These are phyloP conservation scores for Acorus gramineus DNA, from an alignment of 106 monocot genomes.

Conservation along the genomic window DNA sequence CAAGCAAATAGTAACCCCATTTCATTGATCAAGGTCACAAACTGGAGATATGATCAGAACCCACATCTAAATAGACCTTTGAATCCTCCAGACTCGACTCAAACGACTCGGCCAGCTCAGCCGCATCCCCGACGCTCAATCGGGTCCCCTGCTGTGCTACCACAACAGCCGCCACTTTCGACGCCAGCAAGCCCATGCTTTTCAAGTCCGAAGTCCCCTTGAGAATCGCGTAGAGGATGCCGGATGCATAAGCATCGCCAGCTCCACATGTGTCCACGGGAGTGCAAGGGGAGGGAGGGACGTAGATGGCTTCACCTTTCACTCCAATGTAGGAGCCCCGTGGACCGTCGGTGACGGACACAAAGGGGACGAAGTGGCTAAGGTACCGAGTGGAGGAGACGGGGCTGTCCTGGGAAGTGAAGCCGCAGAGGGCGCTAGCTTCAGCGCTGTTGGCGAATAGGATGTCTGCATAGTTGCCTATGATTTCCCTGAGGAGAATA, in stretches of 20 bases:
- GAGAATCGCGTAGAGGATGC: conserved; percentile 70
- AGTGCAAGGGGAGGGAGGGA: conserved; percentile 68
- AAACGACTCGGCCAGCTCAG: conserved; percentile 43
- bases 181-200: conserved; percentile 73
- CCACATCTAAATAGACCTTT: conserved; percentile 28
- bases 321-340: conserved; percentile 78
- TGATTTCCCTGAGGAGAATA: conserved; percentile 52
- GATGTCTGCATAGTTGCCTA: conserved; percentile 74
- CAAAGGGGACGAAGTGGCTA: conserved; percentile 74
- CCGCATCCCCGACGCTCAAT: conserved; percentile 65
- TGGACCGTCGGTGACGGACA: conserved; percentile 77
- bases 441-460: conserved; percentile 72
- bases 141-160: conserved; percentile 92
- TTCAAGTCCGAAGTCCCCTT: conserved; percentile 78
- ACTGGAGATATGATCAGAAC: conserved; percentile 29
- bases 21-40: not conserved
- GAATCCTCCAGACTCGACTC: conserved; percentile 46
- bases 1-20: too few relatives aligned
- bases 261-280: conserved; percentile 88
- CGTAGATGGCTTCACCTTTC: conserved; percentile 82
- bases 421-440: conserved; percentile 60
- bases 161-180: conserved; percentile 75
- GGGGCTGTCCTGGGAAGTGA: conserved; percentile 35
- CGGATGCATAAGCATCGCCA: conserved; percentile 90
- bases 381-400: conserved; percentile 55